Percentiles rank a stretch among this genome's conserved stretches.
phyloP scores from a whole-genome alignment of 2,329 filamentous ascomycete genomes.

The Talaromyces sp. region DNA sequence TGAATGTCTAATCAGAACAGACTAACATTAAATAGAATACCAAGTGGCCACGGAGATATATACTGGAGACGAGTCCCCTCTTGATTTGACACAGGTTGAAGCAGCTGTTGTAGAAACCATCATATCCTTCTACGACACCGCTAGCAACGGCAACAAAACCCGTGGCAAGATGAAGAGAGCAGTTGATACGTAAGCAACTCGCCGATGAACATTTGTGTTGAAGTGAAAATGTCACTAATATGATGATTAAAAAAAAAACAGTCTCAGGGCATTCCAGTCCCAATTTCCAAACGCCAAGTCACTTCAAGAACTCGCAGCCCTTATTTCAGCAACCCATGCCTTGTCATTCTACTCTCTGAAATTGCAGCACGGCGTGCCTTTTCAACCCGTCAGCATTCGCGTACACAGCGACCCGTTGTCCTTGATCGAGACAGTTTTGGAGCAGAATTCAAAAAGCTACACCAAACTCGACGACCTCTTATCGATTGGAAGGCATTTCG shows the following conservation, averaged over 20 bases:
- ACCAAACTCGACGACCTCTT: constrained; percentile 61
- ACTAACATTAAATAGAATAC: constrained; percentile 29
- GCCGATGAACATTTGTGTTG: not conserved
- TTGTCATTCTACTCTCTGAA: constrained; percentile 63
- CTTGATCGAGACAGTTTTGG: constrained; percentile 56
- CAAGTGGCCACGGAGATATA: constrained; percentile 40
- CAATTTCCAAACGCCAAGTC: constrained; percentile 37
- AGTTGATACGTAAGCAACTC: constrained; percentile 49
- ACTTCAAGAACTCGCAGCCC: constrained; percentile 45
- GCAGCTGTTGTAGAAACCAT: constrained; percentile 48
- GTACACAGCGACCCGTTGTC: constrained; percentile 57
- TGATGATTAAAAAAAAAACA: constrained; percentile 11
- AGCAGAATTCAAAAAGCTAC: constrained; percentile 59
- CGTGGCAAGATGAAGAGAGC: constrained; percentile 60
- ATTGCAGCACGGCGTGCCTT: constrained; percentile 60
- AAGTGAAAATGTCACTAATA: not conserved
- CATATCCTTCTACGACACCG: constrained; percentile 58
- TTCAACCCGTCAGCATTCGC: constrained; percentile 64
- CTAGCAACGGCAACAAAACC: constrained; percentile 61
- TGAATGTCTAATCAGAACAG: not conserved
- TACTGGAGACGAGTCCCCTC: constrained; percentile 26
- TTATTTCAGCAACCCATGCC: constrained; percentile 59
- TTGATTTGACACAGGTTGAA: constrained; percentile 48
- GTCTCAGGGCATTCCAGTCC: constrained; percentile 39
- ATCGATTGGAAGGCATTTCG: constrained; percentile 56